These are phyloP conservation scores for Kwoniella bestiolae DNA, from an alignment of 768 basidiomycete genomes.

Conservation along the genomic window DNA sequence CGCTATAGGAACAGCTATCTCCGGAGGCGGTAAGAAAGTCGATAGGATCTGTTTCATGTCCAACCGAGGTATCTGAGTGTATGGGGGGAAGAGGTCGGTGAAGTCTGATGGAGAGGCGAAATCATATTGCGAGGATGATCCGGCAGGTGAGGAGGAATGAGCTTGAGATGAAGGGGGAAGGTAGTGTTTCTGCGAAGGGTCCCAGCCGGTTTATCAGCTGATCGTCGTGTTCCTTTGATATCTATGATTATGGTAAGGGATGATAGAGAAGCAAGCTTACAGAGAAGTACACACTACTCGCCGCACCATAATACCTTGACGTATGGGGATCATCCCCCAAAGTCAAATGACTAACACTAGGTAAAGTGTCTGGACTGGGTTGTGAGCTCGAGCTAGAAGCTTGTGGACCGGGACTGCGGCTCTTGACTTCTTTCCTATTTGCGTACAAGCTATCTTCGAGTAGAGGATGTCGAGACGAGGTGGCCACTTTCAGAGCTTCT, in stretches of 20 bases:
- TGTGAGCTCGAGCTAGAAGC: background rate
- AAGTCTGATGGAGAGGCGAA: constrained; percentile 12
- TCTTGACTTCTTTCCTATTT: constrained; percentile 19
- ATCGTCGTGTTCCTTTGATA: background rate
- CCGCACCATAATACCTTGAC: constrained; percentile 34
- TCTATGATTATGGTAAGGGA: background rate
- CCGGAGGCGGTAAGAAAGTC: constrained; percentile 12
- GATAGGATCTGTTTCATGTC: constrained; percentile 16
- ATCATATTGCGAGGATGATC: background rate
- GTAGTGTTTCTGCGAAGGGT: constrained; percentile 9
- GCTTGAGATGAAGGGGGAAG: constrained; percentile 5
- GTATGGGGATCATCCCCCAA: constrained; percentile 21
- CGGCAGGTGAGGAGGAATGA: constrained; percentile 5
- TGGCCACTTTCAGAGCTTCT: constrained; percentile 17
- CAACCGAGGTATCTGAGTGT: constrained; percentile 6
- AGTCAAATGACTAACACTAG: constrained; percentile 22
- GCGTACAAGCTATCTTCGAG: constrained; percentile 14
- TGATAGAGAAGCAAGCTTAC: constrained; percentile 14
- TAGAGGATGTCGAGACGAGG: constrained; percentile 14
- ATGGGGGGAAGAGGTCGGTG: constrained; percentile 18
- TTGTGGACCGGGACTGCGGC: constrained; percentile 2
- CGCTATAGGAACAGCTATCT: constrained; percentile 12
- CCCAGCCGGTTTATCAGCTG: background rate
- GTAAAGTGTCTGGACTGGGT: background rate
- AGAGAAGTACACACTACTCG: constrained; percentile 32